A percentile compares a stretch with the other conserved stretches of the same genome.
Evolutionary conservation across 78 protist species (phyloP).

Genomic region (Speleostelium caveatum): DNA sequence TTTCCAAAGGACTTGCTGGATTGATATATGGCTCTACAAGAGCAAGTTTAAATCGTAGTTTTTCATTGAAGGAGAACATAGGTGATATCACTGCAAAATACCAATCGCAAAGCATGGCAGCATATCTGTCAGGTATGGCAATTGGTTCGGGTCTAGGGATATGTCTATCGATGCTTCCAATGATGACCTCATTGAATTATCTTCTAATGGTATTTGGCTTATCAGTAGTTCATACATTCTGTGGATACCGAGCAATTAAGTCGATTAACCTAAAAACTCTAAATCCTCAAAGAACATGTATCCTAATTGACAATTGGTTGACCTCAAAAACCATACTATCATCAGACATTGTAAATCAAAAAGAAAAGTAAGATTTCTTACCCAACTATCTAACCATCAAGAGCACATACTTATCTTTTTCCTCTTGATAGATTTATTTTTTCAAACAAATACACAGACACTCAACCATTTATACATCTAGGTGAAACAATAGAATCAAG

Average conservation of each 20-base stretch:
- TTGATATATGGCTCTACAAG: slow-evolving; percentile 72
- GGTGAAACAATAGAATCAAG: too few species aligned
- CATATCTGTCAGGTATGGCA: slow-evolving; percentile 66
- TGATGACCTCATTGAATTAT: background rate
- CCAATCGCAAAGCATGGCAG: slow-evolving; percentile 76
- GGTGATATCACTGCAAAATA: slow-evolving; percentile 83
- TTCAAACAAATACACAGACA: too few species aligned
- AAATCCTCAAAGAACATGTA: slow-evolving; percentile 22
- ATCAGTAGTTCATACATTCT: slow-evolving; percentile 23
- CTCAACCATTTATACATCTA: too few species aligned
- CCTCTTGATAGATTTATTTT: too few species aligned
- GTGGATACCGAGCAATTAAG: slow-evolving; percentile 34
- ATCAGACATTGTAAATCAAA: slow-evolving; percentile 4
- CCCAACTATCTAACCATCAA: too few species aligned
- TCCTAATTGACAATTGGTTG: slow-evolving; percentile 52
- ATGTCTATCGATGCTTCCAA: background rate
- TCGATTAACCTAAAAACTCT: slow-evolving; percentile 37
- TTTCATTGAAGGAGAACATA: slow-evolving; percentile 64
- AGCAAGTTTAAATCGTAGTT: slow-evolving; percentile 59
- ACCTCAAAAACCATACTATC: background rate
- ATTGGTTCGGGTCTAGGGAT: slow-evolving; percentile 45
- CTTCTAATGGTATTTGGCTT: slow-evolving; percentile 23
- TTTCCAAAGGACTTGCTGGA: slow-evolving; percentile 77
- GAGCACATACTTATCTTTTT: too few species aligned
- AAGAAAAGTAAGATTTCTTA: too few species aligned